phyloP scores from a whole-genome alignment of 1,139 yeast species.

The Pichia sp. region DNA sequence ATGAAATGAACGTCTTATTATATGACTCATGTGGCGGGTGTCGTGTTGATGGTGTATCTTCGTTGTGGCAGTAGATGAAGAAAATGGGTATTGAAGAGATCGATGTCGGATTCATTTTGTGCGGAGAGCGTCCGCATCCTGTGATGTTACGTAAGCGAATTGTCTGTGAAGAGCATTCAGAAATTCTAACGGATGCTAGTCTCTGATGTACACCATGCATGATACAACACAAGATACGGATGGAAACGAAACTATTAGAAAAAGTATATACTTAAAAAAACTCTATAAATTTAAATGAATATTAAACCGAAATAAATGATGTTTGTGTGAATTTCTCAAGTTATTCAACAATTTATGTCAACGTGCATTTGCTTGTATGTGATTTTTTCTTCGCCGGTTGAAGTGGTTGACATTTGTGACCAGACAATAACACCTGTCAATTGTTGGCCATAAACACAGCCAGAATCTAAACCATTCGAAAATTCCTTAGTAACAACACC shows the following conservation, averaged over 20 bases:
- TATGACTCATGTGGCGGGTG: neutral
- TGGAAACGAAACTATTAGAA: no score
- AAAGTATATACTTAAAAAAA: no score
- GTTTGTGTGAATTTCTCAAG: neutral
- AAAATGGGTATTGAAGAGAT: no score
- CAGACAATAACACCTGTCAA: conserved; percentile 64
- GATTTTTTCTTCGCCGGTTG: conserved; percentile 4
- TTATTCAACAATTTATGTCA: conserved; percentile 27
- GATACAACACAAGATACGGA: no score
- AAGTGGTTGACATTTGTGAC: conserved; percentile 23
- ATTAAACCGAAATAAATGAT: no score
- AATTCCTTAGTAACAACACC: conserved; percentile 67
- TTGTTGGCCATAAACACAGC: conserved; percentile 74
- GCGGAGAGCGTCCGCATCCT: neutral
- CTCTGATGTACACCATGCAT: no score
- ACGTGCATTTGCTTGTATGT: conserved; percentile 19
- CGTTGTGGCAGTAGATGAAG: neutral
- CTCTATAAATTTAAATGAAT: no score
- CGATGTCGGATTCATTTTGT: neutral
- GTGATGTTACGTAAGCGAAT: no score
- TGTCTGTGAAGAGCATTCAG: no score
- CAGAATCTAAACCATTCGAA: conserved; percentile 79
- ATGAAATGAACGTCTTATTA: conserved; percentile 3
- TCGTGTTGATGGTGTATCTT: neutral
- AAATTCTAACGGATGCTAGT: no score